phyloP scores from a whole-genome alignment of 176 grass and related monocot genomes.

The Triticum monococcum region DNA sequence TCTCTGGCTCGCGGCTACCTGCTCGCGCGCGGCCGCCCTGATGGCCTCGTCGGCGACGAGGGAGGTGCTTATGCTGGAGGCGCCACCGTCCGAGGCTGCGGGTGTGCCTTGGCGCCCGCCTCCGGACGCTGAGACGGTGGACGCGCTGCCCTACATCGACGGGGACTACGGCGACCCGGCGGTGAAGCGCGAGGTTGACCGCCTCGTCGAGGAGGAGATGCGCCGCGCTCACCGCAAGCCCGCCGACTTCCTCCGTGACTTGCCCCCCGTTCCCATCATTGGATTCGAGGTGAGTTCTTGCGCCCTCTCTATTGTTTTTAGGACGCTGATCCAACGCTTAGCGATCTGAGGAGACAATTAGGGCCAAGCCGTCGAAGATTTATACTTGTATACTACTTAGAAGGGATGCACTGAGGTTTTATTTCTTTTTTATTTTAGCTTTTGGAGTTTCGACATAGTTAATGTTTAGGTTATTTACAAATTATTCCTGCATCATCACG shows the following conservation, averaged over 20 bases:
- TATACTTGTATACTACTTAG: not conserved
- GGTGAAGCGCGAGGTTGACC: slow-evolving; percentile 87
- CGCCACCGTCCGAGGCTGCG: slow-evolving; percentile 48
- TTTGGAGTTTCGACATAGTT: not conserved
- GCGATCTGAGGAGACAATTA: not conserved
- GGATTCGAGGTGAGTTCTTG: slow-evolving; percentile 56
- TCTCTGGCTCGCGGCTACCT: not conserved
- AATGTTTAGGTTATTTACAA: not conserved
- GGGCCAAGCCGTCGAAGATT: slow-evolving; percentile 8
- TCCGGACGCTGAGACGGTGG: slow-evolving; percentile 74
- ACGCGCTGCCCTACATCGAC: slow-evolving; percentile 97
- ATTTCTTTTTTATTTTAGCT: not conserved
- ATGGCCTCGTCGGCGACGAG: slow-evolving; percentile 48
- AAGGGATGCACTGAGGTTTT: not conserved
- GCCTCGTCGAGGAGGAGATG: slow-evolving; percentile 94
- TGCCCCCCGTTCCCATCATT: slow-evolving; percentile 59
- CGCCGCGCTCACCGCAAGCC: slow-evolving; percentile 69
- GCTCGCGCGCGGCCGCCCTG: not conserved
- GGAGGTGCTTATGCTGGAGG: slow-evolving; percentile 92
- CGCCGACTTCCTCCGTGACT: slow-evolving; percentile 87
- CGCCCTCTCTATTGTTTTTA: not conserved
- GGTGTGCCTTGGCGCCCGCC: slow-evolving; percentile 40
- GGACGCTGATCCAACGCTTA: not conserved
- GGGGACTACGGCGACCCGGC: slow-evolving; percentile 81
- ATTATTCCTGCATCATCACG: not conserved